These are phyloP conservation scores for Eimeria tenella DNA, from an alignment of 169 alveolate species.

Conservation along the genomic window DNA sequence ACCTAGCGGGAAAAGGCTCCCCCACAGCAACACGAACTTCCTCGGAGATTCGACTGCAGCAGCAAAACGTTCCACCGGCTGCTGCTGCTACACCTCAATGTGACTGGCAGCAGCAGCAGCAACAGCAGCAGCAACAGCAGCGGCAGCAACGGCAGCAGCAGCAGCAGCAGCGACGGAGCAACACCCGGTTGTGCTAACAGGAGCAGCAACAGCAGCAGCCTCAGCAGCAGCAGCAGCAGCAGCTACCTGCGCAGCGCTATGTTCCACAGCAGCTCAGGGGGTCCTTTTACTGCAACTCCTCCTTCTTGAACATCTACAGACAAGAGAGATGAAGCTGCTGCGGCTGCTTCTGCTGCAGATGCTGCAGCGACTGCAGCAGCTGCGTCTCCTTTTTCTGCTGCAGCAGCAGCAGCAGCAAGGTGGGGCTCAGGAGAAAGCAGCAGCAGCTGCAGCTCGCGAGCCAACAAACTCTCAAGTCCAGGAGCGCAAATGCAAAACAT, in stretches of 20 bases:
- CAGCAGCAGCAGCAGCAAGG: slow-evolving; percentile 8
- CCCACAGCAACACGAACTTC: slow-evolving; percentile 71
- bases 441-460: slow-evolving; percentile 73
- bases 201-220: slow-evolving; percentile 10
- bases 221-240: slow-evolving; percentile 16
- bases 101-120: neutral
- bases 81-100: neutral
- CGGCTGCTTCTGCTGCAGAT: slow-evolving; percentile 57
- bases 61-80: neutral
- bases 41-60: slow-evolving; percentile 62
- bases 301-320: slow-evolving; percentile 27
- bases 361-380: slow-evolving; percentile 34
- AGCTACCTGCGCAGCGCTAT: slow-evolving; percentile 50
- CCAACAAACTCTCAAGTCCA: slow-evolving; percentile 54
- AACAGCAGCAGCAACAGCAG: slow-evolving; percentile 15
- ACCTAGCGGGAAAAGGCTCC: slow-evolving; percentile 38
- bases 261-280: slow-evolving; percentile 70
- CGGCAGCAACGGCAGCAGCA: slow-evolving; percentile 32
- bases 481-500: slow-evolving; percentile 72
- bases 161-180: neutral
- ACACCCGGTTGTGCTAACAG: too few relatives aligned
- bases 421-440: slow-evolving; percentile 45
- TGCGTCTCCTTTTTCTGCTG: slow-evolving; percentile 20
- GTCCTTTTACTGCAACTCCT: slow-evolving; percentile 55
- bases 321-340: neutral